These are phyloP conservation scores for Globisporangium radiosum DNA, from an alignment of 352 stramenopile species.

Conservation along the genomic window DNA sequence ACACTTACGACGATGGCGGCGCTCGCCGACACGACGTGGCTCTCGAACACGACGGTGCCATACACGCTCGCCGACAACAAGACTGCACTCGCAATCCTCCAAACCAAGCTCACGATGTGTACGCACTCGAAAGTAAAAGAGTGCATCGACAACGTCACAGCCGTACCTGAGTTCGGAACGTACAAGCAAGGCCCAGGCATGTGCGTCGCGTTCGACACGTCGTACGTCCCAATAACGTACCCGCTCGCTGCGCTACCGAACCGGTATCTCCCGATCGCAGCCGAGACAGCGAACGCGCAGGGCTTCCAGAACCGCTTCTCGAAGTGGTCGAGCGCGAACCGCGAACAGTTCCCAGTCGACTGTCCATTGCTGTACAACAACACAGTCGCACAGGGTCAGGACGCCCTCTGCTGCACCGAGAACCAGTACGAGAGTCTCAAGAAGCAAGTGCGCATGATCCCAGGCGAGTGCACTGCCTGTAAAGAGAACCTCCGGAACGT, in stretches of 20 bases:
- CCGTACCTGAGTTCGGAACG: constrained; percentile 36
- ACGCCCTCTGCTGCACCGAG: constrained; percentile 75
- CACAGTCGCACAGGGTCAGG: constrained; percentile 37
- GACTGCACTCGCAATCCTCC: constrained; percentile 28
- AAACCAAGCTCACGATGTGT: constrained; percentile 49
- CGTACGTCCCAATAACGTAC: constrained; percentile 40
- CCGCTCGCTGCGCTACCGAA: constrained; percentile 29
- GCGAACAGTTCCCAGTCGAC: constrained; percentile 57
- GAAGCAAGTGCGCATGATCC: constrained; percentile 51
- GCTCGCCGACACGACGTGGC: not conserved
- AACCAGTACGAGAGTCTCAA: constrained; percentile 60
- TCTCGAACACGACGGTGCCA: constrained; percentile 16
- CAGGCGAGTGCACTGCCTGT: constrained; percentile 53
- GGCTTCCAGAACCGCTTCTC: constrained; percentile 73
- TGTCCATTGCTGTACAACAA: constrained; percentile 68
- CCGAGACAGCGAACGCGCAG: constrained; percentile 40
- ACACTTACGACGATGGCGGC: not conserved
- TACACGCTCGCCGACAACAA: constrained; percentile 32
- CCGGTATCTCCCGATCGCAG: constrained; percentile 61
- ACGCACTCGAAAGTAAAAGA: constrained; percentile 56
- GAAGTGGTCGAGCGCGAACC: constrained; percentile 48
- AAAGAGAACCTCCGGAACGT: constrained; percentile 73
- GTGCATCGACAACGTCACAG: constrained; percentile 50
- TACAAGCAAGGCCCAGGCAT: constrained; percentile 41
- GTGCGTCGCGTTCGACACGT: constrained; percentile 63